phyloP scores from a whole-genome alignment of 106 monocot species.

The Phalaenopsis equestris region DNA sequence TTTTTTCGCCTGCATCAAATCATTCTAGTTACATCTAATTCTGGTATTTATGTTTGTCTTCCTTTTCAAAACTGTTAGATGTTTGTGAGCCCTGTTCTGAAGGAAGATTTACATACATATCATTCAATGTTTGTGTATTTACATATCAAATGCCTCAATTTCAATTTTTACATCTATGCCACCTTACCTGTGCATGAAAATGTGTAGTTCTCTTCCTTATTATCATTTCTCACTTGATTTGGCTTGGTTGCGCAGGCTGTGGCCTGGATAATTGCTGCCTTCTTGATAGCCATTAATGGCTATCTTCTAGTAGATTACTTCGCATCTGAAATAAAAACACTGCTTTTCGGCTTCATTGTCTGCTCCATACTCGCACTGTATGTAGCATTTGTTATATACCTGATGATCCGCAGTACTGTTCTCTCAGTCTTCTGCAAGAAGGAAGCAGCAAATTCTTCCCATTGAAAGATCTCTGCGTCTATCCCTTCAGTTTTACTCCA shows the following conservation, averaged over 20 bases:
- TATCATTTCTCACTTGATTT: too few relatives aligned
- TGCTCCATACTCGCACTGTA: constrained; percentile 20
- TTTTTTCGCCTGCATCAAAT: too few relatives aligned
- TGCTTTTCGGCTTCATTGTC: constrained; percentile 18
- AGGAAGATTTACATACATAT: too few relatives aligned
- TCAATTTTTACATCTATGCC: too few relatives aligned
- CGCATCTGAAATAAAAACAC: constrained; percentile 26
- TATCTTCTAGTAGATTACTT: constrained; percentile 51
- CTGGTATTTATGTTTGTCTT: too few relatives aligned
- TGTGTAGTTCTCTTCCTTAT: too few relatives aligned
- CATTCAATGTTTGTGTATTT: too few relatives aligned
- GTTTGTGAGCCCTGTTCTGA: too few relatives aligned
- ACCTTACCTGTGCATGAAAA: too few relatives aligned
- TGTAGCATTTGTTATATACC: constrained; percentile 33
- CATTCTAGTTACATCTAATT: too few relatives aligned
- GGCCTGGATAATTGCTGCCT: constrained; percentile 39
- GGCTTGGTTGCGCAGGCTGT: constrained; percentile 15
- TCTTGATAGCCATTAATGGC: constrained; percentile 45
- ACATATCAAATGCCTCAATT: too few relatives aligned
- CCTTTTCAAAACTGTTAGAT: too few relatives aligned
- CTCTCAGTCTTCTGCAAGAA: neutral
- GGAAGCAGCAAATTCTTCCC: neutral
- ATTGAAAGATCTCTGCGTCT: neutral
- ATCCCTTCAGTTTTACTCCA: neutral
- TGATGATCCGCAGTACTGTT: constrained; percentile 16